Evolutionary conservation across 1,139 yeast genomes (phyloP), one percentile per base, ranked within the genome.

Genomic region (Scheffersomyces parashehatae): DNA sequence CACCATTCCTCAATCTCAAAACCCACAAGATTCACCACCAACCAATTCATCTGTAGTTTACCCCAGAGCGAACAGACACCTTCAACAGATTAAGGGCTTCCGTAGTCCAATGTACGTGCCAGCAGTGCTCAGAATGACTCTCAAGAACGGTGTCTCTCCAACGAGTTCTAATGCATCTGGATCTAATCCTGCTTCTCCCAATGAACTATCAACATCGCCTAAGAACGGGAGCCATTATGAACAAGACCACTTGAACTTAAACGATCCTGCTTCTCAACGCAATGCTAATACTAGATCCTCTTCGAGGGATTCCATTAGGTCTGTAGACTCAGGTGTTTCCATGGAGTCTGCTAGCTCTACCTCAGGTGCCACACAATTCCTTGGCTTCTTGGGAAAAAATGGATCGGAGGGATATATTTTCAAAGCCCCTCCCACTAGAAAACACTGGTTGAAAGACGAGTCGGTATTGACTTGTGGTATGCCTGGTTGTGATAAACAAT

Each of bases 51-150:
- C 26, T 20, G 9, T 32, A 12, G 31, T 24, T 28, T 16, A 35
- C 15, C 30, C 34, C 7, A 42, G 49, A 31, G 35, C 32, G 30
- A 48, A 38, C 41, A 57, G 65, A 48, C 66, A 66, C 41, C 54
- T 74, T 33, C 77, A 81, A 55, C 89, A 84, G 52, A 80, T 85
- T 39, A 80, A 80, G 49, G 83, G 83, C 24, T 88, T 89, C 45
- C 79, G 90, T 56, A 84, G 87, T 55, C 97, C 97, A 5, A 70
- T 90, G 72, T 90, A 89, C 59, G 76, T 87, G 0, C 97, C 98
- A 0, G 97, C 97, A 0, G 98, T 90, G 5, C 70, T 91, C 43
- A 74, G 97, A 29, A 81, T 79, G 56, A 66, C 74, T 11, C 48
- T 55, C 3, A 30, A 44, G 38, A 49, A 43, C 14, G 50, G 51